Conservation (phyloP, 768 basidiomycete genomes). For the Lactarius trivialis region DNA sequence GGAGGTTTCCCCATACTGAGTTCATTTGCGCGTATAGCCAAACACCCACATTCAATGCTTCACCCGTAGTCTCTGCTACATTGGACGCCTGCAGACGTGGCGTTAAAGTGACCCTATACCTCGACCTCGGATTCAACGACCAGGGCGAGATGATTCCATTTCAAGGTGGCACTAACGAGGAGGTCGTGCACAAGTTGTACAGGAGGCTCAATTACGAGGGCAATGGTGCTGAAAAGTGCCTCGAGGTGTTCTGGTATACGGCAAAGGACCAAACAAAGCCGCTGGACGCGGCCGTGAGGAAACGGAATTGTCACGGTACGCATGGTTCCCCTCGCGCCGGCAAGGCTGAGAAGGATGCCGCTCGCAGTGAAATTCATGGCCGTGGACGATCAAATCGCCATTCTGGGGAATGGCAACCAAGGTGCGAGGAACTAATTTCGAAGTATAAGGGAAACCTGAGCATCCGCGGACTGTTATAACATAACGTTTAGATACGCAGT, state of each 20-base stretch:
- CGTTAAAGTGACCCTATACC: conserved; percentile 52
- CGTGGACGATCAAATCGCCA: conserved; percentile 57
- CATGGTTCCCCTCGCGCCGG: not conserved
- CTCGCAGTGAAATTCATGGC: conserved; percentile 54
- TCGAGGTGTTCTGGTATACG: conserved; percentile 53
- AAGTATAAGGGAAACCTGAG: not conserved
- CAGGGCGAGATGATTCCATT: conserved; percentile 49
- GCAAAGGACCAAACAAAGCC: conserved; percentile 61
- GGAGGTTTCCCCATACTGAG: not conserved
- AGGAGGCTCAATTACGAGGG: conserved; percentile 39
- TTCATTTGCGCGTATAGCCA: conserved; percentile 35
- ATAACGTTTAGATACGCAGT: conserved; percentile 44
- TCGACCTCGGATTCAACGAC: conserved; percentile 54
- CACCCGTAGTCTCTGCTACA: conserved; percentile 51
- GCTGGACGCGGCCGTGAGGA: conserved; percentile 56
- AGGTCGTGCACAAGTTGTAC: conserved; percentile 57
- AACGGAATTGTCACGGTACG: conserved; percentile 62
- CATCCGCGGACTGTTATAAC: not conserved
- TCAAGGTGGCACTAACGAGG: conserved; percentile 67
- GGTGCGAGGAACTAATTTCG: conserved; percentile 29
- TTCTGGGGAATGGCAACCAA: conserved; percentile 67
- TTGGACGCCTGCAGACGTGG: conserved; percentile 56
- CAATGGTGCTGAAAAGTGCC: conserved; percentile 37
- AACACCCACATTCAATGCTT: conserved; percentile 65
- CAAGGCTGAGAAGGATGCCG: conserved; percentile 5